Percentiles rank a stretch among this genome's conserved stretches.
Conservation (phyloP, 2,329 filamentous ascomycete genomes). For the Tolypocladium pustulatum region DNA sequence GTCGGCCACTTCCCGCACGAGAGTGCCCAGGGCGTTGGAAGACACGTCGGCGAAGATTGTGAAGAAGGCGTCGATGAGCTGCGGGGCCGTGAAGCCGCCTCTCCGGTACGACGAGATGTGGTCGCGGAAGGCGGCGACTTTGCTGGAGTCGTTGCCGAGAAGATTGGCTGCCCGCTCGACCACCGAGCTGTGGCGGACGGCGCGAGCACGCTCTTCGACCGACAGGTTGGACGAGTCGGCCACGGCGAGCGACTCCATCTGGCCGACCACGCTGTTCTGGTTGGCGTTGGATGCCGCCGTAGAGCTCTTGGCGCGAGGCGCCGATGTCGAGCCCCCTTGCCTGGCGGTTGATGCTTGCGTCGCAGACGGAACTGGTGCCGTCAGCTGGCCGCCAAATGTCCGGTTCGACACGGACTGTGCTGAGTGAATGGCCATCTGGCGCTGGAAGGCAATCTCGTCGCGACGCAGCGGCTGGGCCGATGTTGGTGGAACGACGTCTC, state of each 20-base stretch:
- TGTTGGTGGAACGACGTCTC: slow-evolving; percentile 65
- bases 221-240: slow-evolving; percentile 43
- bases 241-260: slow-evolving; percentile 32
- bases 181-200: slow-evolving; percentile 72
- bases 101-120: slow-evolving; percentile 71
- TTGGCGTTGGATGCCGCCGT: slow-evolving; percentile 6
- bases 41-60: slow-evolving; percentile 70
- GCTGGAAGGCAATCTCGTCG: slow-evolving; percentile 84
- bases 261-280: not conserved
- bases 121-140: slow-evolving; percentile 66
- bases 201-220: slow-evolving; percentile 71
- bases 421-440: slow-evolving; percentile 84
- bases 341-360: slow-evolving; percentile 6
- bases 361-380: slow-evolving; percentile 22
- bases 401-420: slow-evolving; percentile 70
- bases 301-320: not conserved
- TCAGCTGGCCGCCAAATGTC: slow-evolving; percentile 78
- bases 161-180: slow-evolving; percentile 76
- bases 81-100: slow-evolving; percentile 56
- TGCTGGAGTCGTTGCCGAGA: slow-evolving; percentile 64
- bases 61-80: slow-evolving; percentile 82
- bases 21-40: slow-evolving; percentile 71
- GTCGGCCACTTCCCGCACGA: slow-evolving; percentile 85
- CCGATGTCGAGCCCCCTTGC: slow-evolving; percentile 4
- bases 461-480: slow-evolving; percentile 72